A percentile compares a stretch with the other conserved stretches of the same genome.
Conservation (phyloP, 1,284 basidiomycete genomes). For the Leccinum insigne region DNA sequence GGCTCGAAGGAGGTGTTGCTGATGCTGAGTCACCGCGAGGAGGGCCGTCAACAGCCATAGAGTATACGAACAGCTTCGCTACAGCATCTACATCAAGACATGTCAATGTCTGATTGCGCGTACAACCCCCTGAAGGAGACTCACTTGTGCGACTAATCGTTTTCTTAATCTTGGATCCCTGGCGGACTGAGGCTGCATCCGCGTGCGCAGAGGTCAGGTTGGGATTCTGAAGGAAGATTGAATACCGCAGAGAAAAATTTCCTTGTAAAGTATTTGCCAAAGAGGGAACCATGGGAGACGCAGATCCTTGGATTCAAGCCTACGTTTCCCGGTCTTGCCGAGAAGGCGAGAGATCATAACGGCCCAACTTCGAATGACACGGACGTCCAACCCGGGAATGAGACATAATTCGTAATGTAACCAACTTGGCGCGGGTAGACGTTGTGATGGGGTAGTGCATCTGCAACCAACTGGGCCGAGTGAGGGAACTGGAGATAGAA, state of each 20-base stretch:
- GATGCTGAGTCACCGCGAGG: constrained; percentile 42
- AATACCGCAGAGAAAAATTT: constrained; percentile 47
- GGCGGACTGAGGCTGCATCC: constrained; percentile 62
- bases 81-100: constrained; percentile 59
- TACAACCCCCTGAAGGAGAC: constrained; percentile 20
- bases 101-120: constrained; percentile 1
- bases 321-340: constrained; percentile 40
- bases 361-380: constrained; percentile 57
- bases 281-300: constrained; percentile 63
- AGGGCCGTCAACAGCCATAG: constrained; percentile 85
- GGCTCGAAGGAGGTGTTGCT: constrained; percentile 56
- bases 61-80: constrained; percentile 89
- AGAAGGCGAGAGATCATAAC: constrained; percentile 54
- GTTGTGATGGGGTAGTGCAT: constrained; percentile 82
- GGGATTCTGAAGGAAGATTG: constrained; percentile 46
- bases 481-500: constrained; percentile 6
- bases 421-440: constrained; percentile 74
- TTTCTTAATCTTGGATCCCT: constrained; percentile 79
- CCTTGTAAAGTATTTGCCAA: constrained; percentile 59
- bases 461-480: constrained; percentile 66
- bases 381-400: constrained; percentile 65
- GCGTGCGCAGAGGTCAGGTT: constrained; percentile 67
- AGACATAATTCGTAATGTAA: constrained; percentile 84
- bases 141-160: constrained; percentile 68
- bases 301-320: constrained; percentile 56